These are phyloP conservation scores for Pelargonium myrrhifolium DNA, from an alignment of 441 rosid species.

Conservation along the genomic window DNA sequence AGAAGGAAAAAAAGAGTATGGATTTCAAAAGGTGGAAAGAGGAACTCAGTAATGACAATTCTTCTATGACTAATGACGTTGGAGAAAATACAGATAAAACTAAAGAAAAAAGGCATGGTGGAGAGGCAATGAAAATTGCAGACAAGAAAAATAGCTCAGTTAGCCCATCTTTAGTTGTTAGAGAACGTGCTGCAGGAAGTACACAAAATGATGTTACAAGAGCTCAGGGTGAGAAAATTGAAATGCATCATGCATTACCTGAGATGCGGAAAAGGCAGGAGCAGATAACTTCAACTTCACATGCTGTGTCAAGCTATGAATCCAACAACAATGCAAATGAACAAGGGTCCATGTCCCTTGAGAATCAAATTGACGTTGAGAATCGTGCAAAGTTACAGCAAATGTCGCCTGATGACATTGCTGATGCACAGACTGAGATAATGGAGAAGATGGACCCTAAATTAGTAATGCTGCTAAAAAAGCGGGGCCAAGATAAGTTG, in stretches of 20 bases:
- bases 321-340: slow-evolving; percentile 27
- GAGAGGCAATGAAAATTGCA: slow-evolving; percentile 13
- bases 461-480: slow-evolving; percentile 52
- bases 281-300: slow-evolving; percentile 16
- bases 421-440: slow-evolving; percentile 77
- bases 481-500: slow-evolving; percentile 49
- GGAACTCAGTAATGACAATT: slow-evolving; percentile 26
- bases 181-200: slow-evolving; percentile 20
- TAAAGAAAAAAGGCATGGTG: slow-evolving; percentile 20
- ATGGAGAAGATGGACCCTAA: slow-evolving; percentile 73
- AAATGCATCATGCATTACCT: slow-evolving; percentile 7
- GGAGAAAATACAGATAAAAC: slow-evolving; percentile 20
- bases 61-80: slow-evolving; percentile 16
- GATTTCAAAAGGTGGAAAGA: slow-evolving; percentile 53
- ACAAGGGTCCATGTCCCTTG: slow-evolving; percentile 41
- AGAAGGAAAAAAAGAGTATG: slow-evolving; percentile 60
- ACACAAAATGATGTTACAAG: slow-evolving; percentile 18
- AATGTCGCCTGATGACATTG: slow-evolving; percentile 76
- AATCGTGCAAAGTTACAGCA: slow-evolving; percentile 47
- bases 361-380: slow-evolving; percentile 75
- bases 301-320: slow-evolving; percentile 25
- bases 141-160: slow-evolving; percentile 9
- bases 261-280: slow-evolving; percentile 16
- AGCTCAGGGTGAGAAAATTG: slow-evolving; percentile 19
- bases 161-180: slow-evolving; percentile 19